phyloP scores from a whole-genome alignment of 164 flowering plant species.

The Umbellularia californica region DNA sequence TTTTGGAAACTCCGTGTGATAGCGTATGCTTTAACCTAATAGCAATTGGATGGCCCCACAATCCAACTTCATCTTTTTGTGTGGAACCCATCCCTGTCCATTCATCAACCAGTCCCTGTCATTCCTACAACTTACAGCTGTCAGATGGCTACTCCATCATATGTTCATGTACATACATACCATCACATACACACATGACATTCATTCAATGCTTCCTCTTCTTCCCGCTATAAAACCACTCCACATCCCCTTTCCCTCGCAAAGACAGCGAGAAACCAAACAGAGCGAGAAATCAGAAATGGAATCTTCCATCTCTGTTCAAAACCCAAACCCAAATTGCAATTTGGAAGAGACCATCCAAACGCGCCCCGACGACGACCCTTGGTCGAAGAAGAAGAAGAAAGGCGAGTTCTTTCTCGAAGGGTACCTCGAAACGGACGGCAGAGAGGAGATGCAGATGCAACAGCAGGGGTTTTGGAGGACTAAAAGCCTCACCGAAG shows the following conservation, averaged over 20 bases:
- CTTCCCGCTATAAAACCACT: neutral
- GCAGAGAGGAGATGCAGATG: conserved; percentile 31
- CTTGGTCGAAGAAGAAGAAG: conserved; percentile 28
- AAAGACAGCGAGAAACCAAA: neutral
- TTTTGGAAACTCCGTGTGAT: accelerated
- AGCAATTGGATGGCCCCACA: accelerated
- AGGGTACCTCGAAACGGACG: conserved; percentile 51
- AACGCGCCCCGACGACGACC: too few species aligned
- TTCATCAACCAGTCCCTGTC: neutral
- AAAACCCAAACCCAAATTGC: neutral
- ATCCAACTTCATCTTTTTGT: neutral
- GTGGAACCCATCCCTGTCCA: neutral
- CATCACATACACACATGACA: neutral
- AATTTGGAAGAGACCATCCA: neutral
- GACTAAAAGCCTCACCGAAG: conserved; percentile 74
- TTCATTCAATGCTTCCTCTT: too few species aligned
- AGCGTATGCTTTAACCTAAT: too few species aligned
- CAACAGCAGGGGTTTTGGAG: conserved; percentile 24
- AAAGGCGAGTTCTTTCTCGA: conserved; percentile 58
- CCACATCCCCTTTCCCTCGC: neutral
- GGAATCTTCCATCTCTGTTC: neutral
- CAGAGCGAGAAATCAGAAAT: neutral
- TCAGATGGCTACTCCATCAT: neutral
- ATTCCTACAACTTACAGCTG: neutral
- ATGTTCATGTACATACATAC: neutral